phyloP scores from a whole-genome alignment of 495 filamentous ascomycete species.

The Tuber melanosporum region DNA sequence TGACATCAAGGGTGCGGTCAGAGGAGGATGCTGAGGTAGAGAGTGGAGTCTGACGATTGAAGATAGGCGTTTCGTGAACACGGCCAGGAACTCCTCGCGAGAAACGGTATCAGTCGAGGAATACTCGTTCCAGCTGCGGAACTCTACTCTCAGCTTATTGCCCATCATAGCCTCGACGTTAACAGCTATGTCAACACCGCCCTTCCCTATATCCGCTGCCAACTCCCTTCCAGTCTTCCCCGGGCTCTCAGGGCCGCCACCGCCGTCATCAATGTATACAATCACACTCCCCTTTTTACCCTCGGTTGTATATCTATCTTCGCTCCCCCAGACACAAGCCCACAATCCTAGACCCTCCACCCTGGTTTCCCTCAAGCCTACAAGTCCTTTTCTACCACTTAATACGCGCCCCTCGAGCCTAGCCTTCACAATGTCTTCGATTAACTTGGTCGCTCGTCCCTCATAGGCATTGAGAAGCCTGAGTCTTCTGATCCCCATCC shows the following conservation, averaged over 20 bases:
- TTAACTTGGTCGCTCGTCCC: constrained; percentile 65
- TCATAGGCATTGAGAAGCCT: constrained; percentile 70
- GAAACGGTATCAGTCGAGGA: constrained; percentile 39
- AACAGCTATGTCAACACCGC: constrained; percentile 61
- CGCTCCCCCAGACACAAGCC: constrained; percentile 38
- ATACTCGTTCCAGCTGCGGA: constrained; percentile 41
- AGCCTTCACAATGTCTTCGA: constrained; percentile 81
- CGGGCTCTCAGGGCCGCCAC: constrained; percentile 17
- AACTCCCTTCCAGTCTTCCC: constrained; percentile 29
- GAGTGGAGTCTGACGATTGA: constrained; percentile 51
- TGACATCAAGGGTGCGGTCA: constrained; percentile 59
- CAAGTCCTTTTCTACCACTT: constrained; percentile 54
- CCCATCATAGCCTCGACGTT: constrained; percentile 45
- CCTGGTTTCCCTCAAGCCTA: constrained; percentile 36
- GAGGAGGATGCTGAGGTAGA: constrained; percentile 58
- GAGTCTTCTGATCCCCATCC: constrained; percentile 54
- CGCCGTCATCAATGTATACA: constrained; percentile 35
- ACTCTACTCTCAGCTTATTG: constrained; percentile 37
- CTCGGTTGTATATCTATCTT: constrained; percentile 22
- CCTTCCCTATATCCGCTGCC: constrained; percentile 54
- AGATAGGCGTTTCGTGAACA: constrained; percentile 37
- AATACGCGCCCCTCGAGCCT: constrained; percentile 73
- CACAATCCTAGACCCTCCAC: constrained; percentile 37
- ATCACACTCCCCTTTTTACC: constrained; percentile 28
- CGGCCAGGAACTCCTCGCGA: constrained; percentile 29